Conservation (phyloP, 306 rosid species). For the Carpinus viminea region DNA sequence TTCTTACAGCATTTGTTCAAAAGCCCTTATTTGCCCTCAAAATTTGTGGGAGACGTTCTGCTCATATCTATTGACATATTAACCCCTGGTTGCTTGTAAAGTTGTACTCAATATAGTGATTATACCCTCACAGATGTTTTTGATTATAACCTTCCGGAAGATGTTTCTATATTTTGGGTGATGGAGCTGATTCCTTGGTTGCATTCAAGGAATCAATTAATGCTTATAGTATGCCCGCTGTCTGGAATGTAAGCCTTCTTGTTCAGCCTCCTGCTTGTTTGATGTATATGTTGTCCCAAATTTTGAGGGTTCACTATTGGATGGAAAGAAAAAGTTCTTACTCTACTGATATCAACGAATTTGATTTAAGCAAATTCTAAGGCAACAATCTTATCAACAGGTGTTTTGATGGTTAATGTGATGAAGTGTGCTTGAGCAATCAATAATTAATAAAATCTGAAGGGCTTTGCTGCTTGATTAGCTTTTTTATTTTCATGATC, state of each 20-base stretch:
- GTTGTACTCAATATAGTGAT: not conserved
- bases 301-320: too few species aligned
- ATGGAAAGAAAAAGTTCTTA: too few species aligned
- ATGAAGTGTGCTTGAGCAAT: not conserved
- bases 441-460: not conserved
- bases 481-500: not conserved
- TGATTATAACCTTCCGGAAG: not conserved
- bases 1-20: not conserved
- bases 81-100: not conserved
- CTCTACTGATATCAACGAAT: too few species aligned
- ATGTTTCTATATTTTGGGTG: not conserved
- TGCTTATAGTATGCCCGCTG: not conserved
- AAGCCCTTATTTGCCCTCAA: not conserved
- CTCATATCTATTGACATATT: not conserved
- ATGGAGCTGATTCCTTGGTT: not conserved
- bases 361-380: not conserved
- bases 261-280: not conserved
- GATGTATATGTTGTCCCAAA: not conserved
- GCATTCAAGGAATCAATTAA: not conserved
- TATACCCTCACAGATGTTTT: too few species aligned
- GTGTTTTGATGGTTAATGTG: not conserved
- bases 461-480: too few species aligned
- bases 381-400: not conserved
- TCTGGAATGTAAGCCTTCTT: not conserved
- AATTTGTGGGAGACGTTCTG: not conserved